Base-by-base conservation (phyloP, 768 basidiomycete species). In the Xerocomus potaroensis region DNA sequence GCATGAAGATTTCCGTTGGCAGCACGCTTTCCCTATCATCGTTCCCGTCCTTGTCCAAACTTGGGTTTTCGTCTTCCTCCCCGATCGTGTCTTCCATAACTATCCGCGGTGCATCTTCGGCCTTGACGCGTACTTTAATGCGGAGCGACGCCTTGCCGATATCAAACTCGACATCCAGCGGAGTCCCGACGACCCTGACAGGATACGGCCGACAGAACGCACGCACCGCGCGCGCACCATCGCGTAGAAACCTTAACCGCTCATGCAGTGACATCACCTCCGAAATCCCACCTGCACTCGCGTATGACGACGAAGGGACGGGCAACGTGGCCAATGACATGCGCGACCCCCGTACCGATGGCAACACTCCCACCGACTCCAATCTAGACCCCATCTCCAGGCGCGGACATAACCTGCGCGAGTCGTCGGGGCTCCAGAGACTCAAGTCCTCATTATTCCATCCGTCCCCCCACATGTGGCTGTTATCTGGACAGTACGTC, bases 361-460 rank as follows among this genome's bases (percentile, higher is more conserved):
- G 31, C 36, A 56, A 15, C 21, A 34, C 41, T 15, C 51, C 53
- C 22, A 11, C 22, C 34, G 36, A 43, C 4, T 22, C 8, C 1
- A 5, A 12, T n/a, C n/a, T n/a, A n/a, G n/a, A n/a, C 8, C 15
- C 8, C 26, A 24, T 31, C 15, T 15, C 11, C 5, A 19, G 5
- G 1, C 35, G 35, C 35, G 11, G 18, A n/a, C n/a, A n/a, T n/a
- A n/a, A n/a, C 19, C 10, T n/a, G 5, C 5, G 62, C 50, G 81
- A 51, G 62, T 97, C 93, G 54, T 92, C 89, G 4, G 65, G 54
- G 55, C 84, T 85, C 89, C 89, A 97, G 12, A 98, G 51, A 53
- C 88, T 91, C 48, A 98, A 64, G 69, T 98, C 95, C 69, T 99
- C 95, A 68, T 89, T 80, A 64, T 97, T 94, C 95, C 94, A 99